Base-by-base conservation (phyloP, 2,329 filamentous ascomycete species). In the Didymella keratinophila region DNA sequence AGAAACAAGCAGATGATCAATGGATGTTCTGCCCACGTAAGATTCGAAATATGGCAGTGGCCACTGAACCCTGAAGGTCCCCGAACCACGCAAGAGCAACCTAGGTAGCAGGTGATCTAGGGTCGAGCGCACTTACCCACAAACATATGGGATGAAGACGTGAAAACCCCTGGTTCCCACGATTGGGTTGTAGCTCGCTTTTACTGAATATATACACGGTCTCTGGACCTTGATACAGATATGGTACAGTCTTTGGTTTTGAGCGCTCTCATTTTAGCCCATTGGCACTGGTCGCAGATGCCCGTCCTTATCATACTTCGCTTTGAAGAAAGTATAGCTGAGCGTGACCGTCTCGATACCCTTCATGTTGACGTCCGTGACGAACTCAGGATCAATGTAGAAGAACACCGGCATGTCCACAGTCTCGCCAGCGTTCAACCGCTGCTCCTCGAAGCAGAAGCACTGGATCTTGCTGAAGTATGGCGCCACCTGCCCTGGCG, bases 331-430 rank as follows among this genome's bases (percentile, higher is more conserved):
- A 0, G 95, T 99, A 80, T 99, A 99, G 68, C 89, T 96, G 72
- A 99, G 78, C 32, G 95, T 99, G 54, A 99, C 93, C 2, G 93
- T 97, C 80, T 97, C 92, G 62, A 99, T 92, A 0, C 90, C 91
- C 78, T 86, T 91, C 94, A 97, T 98, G 64, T 90, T 93, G 50
- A 94, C 82, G 78, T 99, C 95, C 68, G 90, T 93, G 58, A 94
- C 84, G 80, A 99, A 89, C 74, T 98, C 95, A 0, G 95, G 95
- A 73, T 99, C 95, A 65, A 99, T 90, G 78, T 98, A 99, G 80
- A 99, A 99, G 79, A 99, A 99, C 0, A 99, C 96, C 0, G 95
- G 96, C 96, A 99, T 99, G 77, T 99, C 95, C 52, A 99, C 95
- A 43, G 93, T 95, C 83, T 99, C 96, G 43, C 94, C 93, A 6